Base-by-base conservation (phyloP, 805 yeast species). In the Starmerella bombi region DNA sequence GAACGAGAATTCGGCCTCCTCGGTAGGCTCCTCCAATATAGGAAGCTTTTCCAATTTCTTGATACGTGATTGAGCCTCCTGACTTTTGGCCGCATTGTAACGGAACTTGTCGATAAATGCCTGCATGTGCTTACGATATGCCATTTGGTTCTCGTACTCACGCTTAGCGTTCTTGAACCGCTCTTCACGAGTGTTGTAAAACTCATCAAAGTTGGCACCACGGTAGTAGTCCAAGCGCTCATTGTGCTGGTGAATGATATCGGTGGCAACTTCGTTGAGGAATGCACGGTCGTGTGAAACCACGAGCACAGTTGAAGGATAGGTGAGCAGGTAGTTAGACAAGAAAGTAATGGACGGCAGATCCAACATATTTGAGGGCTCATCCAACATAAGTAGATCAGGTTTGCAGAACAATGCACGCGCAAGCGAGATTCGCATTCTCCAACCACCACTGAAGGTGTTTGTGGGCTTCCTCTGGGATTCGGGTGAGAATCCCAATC, bases 341-440 rank as follows among this genome's bases (percentile, higher is more conserved):
- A 91, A 70, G 60, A 77, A 91, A 1, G 96, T 88, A 59, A 91
- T 83, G 40, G 97, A 86, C 22, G 98, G 99, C 61, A 91, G 95
- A 74, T 91, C 99, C 93, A 91, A 81, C 95, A 86, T 91, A 78
- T 91, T 91, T 46, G 97, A 86, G 56, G 99, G 99, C 71, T 91
- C 99, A 74, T 91, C 98, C 50, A 91, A 71, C 58, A 91, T 67
- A 50, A 91, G 68, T 50, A 91, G 68, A 61, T 91, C 98, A 0
- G 98, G 98, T 59, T 84, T 79, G 71, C 96, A 88, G 71, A 91
- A 91, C 59, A 91, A 71, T 0, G 98, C 98, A 64, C 98, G 76
- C 3, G 98, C 98, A 45, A 91, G 71, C n/a, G 96, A 82, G 50
- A 91, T 71, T 69, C 98, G 81, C 98, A 91, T 91, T 72, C 98